Conservation (phyloP, 2,329 filamentous ascomycete genomes). For the Fusarium sarcochroum region DNA sequence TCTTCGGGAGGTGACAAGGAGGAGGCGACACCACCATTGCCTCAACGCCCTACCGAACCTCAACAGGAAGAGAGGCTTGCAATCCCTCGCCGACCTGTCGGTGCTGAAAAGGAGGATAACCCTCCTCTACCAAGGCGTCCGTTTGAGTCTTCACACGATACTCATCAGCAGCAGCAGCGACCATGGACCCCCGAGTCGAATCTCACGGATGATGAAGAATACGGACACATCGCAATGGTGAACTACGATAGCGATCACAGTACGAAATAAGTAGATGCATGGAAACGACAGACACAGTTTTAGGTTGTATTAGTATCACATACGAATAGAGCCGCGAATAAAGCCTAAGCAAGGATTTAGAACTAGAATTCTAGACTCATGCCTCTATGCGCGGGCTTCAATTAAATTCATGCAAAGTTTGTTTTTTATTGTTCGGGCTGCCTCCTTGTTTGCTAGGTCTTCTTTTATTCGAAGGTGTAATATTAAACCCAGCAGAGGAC, state of each 20-base stretch:
- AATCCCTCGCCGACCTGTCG: constrained; percentile 34
- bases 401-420: neutral
- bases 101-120: constrained; percentile 13
- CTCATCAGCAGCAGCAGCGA: constrained; percentile 27
- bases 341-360: neutral
- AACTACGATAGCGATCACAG: constrained; percentile 51
- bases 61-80: constrained; percentile 20
- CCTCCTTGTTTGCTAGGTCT: no score
- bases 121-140: constrained; percentile 41
- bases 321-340: neutral
- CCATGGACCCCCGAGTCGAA: constrained; percentile 48
- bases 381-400: neutral
- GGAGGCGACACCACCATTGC: constrained; percentile 23
- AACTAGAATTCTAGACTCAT: neutral
- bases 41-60: constrained; percentile 27
- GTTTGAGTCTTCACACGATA: constrained; percentile 15
- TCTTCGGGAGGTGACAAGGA: neutral
- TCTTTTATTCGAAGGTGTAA: no score
- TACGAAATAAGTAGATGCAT: constrained; percentile 8
- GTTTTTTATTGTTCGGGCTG: no score
- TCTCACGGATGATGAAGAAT: constrained; percentile 54
- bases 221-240: constrained; percentile 56
- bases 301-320: neutral
- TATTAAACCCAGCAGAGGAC: no score
- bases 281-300: neutral